phyloP scores from a whole-genome alignment of 2,329 filamentous ascomycete genomes.

The Hysterium pulicare region DNA sequence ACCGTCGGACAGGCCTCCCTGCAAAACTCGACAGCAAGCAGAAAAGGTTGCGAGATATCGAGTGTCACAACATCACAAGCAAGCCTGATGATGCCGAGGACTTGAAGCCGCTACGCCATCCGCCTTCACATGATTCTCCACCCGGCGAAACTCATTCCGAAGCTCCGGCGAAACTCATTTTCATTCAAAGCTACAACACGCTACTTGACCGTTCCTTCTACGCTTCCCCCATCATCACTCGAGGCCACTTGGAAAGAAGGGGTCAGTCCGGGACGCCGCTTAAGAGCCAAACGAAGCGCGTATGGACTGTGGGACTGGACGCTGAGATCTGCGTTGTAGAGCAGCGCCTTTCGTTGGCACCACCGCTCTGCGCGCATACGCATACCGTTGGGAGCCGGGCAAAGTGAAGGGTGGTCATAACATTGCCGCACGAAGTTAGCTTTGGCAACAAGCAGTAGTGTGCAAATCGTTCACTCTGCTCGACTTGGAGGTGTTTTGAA shows the following conservation, averaged over 20 bases:
- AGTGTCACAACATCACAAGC: conserved; percentile 22
- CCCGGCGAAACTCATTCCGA: conserved; percentile 6
- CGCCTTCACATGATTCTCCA: conserved; percentile 2
- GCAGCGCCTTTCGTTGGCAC: conserved; percentile 21
- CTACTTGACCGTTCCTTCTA: neutral
- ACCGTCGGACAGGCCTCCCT: neutral
- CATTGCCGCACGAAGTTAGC: neutral
- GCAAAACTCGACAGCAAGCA: conserved; percentile 10
- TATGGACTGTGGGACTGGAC: conserved; percentile 23
- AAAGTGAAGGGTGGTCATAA: neutral
- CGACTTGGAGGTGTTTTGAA: too few relatives aligned
- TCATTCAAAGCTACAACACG: neutral
- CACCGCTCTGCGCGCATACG: conserved; percentile 2
- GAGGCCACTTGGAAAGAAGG: too few relatives aligned
- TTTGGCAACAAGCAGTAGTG: too few relatives aligned
- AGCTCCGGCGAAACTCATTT: too few relatives aligned
- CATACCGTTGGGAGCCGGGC: too few relatives aligned
- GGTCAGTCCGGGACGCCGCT: too few relatives aligned
- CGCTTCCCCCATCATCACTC: neutral
- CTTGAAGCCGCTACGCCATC: neutral
- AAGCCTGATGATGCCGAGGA: conserved; percentile 6
- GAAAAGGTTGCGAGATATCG: conserved; percentile 8
- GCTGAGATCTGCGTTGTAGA: conserved; percentile 24
- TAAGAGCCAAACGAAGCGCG: conserved; percentile 13
- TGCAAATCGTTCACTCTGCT: too few relatives aligned